These are phyloP conservation scores for Aureobasidium sp. DNA, from an alignment of 2,329 filamentous ascomycete species.

Conservation along the genomic window DNA sequence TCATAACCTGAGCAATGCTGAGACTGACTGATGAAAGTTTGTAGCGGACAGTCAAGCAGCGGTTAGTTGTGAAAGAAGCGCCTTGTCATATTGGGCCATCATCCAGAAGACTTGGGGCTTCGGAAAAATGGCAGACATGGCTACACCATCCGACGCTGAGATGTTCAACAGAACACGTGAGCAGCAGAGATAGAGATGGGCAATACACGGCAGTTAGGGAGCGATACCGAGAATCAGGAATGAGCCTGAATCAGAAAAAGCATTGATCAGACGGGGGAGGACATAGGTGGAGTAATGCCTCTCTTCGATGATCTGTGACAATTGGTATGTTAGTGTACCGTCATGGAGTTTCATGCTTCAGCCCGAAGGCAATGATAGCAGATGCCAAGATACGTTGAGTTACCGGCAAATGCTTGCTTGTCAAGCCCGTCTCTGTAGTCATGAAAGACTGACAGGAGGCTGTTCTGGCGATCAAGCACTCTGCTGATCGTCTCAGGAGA, in stretches of 20 bases:
- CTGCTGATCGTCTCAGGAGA: not conserved
- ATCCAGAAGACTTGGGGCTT: not conserved
- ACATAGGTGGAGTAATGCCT: not conserved
- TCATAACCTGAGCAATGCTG: not conserved
- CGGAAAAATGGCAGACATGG: not conserved
- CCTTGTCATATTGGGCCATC: not conserved
- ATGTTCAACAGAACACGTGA: not conserved
- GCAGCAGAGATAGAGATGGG: not conserved
- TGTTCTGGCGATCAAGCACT: not conserved
- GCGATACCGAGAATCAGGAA: not conserved
- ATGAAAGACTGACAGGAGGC: not conserved
- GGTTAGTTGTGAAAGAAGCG: not conserved
- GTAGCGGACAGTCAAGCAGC: not conserved
- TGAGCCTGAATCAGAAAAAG: not conserved
- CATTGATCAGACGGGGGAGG: not conserved
- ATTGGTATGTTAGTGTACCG: constrained; percentile 5
- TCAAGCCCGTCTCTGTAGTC: not conserved
- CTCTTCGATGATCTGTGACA: not conserved
- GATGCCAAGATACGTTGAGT: not conserved
- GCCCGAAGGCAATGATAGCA: not conserved
- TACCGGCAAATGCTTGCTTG: not conserved
- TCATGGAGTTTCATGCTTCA: not conserved
- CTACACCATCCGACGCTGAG: not conserved
- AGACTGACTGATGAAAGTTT: not conserved
- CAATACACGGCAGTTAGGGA: not conserved